Conservation (phyloP, 2,329 filamentous ascomycete genomes). For the Colletotrichum liriopes region DNA sequence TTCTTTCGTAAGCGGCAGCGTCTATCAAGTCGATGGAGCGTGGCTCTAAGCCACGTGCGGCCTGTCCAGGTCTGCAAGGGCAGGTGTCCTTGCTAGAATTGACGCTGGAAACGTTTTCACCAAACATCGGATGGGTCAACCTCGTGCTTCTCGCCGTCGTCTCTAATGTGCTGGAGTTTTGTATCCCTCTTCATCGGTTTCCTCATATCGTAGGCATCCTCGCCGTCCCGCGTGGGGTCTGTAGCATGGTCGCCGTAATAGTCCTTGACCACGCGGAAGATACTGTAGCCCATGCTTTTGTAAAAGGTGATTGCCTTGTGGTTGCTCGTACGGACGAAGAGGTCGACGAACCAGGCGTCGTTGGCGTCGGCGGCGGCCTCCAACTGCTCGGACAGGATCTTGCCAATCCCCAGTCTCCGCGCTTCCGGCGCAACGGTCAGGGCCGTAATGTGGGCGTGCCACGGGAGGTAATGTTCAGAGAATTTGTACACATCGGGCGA, state of each 20-base stretch:
- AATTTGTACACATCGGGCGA: slow-evolving; percentile 82
- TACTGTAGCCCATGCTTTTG: slow-evolving; percentile 90
- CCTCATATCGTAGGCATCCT: slow-evolving; percentile 98
- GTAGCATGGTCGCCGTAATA: slow-evolving; percentile 92
- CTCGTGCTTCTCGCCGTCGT: slow-evolving; percentile 83
- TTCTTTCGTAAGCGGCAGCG: slow-evolving; percentile 62
- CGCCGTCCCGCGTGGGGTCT: slow-evolving; percentile 73
- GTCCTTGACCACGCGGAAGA: slow-evolving; percentile 89
- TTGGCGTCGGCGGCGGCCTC: slow-evolving; percentile 87
- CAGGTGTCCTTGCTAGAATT: slow-evolving; percentile 9
- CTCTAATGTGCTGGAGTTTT: slow-evolving; percentile 81
- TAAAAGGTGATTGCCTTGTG: slow-evolving; percentile 90
- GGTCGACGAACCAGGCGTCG: slow-evolving; percentile 93
- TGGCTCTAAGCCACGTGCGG: slow-evolving; percentile 51
- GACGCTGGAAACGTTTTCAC: slow-evolving; percentile 59
- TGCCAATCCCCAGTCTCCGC: slow-evolving; percentile 88
- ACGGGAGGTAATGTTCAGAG: slow-evolving; percentile 95
- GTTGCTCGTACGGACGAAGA: slow-evolving; percentile 94
- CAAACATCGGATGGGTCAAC: slow-evolving; percentile 91
- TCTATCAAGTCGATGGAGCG: slow-evolving; percentile 64
- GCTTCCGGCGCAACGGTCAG: slow-evolving; percentile 92
- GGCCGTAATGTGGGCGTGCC: slow-evolving; percentile 98
- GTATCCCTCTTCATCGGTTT: slow-evolving; percentile 89
- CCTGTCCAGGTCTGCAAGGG: neutral
- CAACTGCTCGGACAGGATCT: slow-evolving; percentile 84